Conservation (phyloP, 2,329 filamentous ascomycete genomes). For the Sarocladium oryzae region DNA sequence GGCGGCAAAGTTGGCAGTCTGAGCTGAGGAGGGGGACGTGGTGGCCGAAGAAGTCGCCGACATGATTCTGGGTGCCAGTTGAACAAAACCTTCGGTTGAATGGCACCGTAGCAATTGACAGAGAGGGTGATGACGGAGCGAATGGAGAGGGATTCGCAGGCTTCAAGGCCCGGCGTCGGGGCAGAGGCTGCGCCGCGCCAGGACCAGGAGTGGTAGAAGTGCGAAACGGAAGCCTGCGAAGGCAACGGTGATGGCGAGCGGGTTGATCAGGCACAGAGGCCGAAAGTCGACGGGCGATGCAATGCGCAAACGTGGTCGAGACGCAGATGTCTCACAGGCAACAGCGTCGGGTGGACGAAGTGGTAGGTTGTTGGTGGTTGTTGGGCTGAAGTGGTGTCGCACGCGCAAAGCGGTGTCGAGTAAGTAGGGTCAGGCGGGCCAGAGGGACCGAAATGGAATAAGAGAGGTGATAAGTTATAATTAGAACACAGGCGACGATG, state of each 20-base stretch:
- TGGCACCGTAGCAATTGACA: no score
- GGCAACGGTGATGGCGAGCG: neutral
- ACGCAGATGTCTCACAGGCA: neutral
- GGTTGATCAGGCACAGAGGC: neutral
- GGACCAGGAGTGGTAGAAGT: neutral
- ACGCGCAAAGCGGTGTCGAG: conserved; percentile 5
- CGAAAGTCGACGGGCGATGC: neutral
- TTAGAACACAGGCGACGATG: neutral
- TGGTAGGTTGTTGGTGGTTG: neutral
- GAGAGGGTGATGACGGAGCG: neutral
- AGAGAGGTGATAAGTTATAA: neutral
- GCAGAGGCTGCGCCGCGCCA: conserved; percentile 6
- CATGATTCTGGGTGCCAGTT: conserved; percentile 34
- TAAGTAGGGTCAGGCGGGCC: neutral
- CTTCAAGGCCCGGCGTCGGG: neutral
- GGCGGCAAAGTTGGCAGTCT: conserved; percentile 47
- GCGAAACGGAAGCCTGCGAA: neutral
- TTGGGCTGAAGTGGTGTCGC: neutral
- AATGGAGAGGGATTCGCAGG: neutral
- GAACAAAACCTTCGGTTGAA: no score
- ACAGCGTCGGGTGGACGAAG: neutral
- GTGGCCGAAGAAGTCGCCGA: conserved; percentile 49
- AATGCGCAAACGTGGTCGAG: neutral
- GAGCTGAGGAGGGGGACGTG: conserved; percentile 39
- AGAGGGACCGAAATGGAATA: neutral